phyloP scores from a whole-genome alignment of 371 early-diverging fungal genomes.

The Thermomucor indicae-seudaticae region DNA sequence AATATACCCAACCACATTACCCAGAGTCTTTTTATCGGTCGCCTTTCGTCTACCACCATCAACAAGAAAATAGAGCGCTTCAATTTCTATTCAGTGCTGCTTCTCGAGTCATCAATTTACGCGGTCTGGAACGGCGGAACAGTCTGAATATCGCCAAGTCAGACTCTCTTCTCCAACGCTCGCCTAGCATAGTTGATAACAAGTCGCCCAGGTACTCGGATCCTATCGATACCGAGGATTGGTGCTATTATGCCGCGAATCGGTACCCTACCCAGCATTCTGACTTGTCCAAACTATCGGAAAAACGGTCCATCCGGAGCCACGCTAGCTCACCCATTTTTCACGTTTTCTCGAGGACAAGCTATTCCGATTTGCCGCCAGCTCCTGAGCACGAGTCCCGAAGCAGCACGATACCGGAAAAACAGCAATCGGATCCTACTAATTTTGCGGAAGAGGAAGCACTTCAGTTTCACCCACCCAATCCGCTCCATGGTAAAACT shows the following conservation, averaged over 20 bases:
- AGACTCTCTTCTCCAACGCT: constrained; percentile 6
- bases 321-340: not conserved
- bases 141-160: not conserved
- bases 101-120: constrained; percentile 30
- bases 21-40: not conserved
- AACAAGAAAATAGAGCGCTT: not conserved
- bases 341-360: not conserved
- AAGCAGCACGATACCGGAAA: not conserved
- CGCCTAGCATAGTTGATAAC: not conserved
- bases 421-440: not conserved
- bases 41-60: constrained; percentile 9
- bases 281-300: not conserved
- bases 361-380: not conserved
- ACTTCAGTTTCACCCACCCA: not conserved
- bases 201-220: not conserved
- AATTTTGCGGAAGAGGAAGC: not conserved
- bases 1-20: not conserved
- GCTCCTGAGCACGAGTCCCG: not conserved
- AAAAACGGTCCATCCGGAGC: not conserved
- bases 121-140: constrained; percentile 24
- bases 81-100: constrained; percentile 17
- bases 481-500: constrained; percentile 6
- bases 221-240: too few species aligned
- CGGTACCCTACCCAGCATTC: not conserved
- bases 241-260: not conserved